A percentile compares a stretch with the other conserved stretches of the same genome.
Evolutionary conservation across 2,329 filamentous ascomycete genomes (phyloP).

Genomic region (Tolypocladium ophioglossoides): DNA sequence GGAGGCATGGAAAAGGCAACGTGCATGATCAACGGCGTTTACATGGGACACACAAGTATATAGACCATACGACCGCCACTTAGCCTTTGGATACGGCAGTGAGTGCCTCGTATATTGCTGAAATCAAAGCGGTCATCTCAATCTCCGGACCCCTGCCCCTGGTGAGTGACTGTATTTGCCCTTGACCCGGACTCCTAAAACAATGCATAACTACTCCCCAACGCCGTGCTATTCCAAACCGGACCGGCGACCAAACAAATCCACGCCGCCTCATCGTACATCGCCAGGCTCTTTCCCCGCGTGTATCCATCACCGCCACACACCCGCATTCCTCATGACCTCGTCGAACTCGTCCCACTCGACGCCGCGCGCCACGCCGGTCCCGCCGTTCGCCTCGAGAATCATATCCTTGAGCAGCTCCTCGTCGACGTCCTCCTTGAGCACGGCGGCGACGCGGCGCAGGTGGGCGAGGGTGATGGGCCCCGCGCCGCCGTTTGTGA

Average conservation of each 20-base stretch:
- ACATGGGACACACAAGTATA: neutral
- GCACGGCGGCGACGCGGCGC: constrained; percentile 63
- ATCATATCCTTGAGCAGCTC: constrained; percentile 88
- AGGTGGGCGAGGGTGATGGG: constrained; percentile 76
- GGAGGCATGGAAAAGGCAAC: neutral
- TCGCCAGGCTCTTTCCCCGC: neutral
- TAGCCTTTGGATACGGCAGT: neutral
- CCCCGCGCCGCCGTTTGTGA: constrained; percentile 45
- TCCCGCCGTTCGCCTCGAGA: constrained; percentile 79
- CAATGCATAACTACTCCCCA: neutral
- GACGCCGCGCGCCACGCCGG: constrained; percentile 60
- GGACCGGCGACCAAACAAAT: neutral
- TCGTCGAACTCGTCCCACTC: constrained; percentile 71
- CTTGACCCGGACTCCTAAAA: neutral
- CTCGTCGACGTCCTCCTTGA: constrained; percentile 79
- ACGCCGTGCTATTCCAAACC: constrained; percentile 3
- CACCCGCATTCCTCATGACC: constrained; percentile 75
- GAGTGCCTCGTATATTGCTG: neutral
- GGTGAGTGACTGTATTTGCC: neutral
- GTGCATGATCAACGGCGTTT: neutral
- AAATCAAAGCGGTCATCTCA: neutral
- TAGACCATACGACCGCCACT: neutral
- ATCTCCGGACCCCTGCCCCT: neutral
- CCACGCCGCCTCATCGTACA: neutral
- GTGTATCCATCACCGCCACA: constrained; percentile 53